Conservation (phyloP, 148 eudicot species). For the Camellia sinensis region DNA sequence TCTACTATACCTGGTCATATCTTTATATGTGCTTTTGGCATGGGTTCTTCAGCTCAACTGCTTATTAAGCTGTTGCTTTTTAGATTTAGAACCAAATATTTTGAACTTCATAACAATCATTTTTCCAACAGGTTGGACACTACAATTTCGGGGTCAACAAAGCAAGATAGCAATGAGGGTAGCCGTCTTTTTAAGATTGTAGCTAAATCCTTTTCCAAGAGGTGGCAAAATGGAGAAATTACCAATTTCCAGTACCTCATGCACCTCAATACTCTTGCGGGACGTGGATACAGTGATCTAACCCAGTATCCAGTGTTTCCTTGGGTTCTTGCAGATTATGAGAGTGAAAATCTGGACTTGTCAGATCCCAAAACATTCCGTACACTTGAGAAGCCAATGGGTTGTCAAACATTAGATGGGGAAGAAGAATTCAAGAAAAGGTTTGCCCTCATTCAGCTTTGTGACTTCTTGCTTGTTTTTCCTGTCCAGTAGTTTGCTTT, state of each 20-base stretch:
- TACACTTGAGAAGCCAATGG: conserved; percentile 94
- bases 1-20: neutral
- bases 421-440: conserved; percentile 94
- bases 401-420: conserved; percentile 92
- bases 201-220: conserved; percentile 97
- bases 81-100: neutral
- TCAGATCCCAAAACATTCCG: conserved; percentile 77
- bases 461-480: conserved; percentile 13
- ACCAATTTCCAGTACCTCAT: conserved; percentile 99
- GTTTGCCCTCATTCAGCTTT: conserved; percentile 36
- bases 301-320: conserved; percentile 99
- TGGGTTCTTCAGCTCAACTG: neutral
- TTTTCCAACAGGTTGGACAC: conserved; percentile 76
- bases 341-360: conserved; percentile 81
- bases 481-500: neutral
- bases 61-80: neutral
- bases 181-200: conserved; percentile 89
- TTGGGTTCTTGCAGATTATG: conserved; percentile 96
- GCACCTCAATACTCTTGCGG: conserved; percentile 99
- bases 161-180: conserved; percentile 91
- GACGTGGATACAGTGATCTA: conserved; percentile 99
- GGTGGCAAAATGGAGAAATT: conserved; percentile 99
- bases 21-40: neutral
- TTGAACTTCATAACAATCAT: conserved; percentile 6
- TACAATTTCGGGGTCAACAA: conserved; percentile 84